A percentile compares a stretch with the other conserved stretches of the same genome.
phyloP scores from a whole-genome alignment of 1,139 yeast species.

The Yamadazyma mexicana region DNA sequence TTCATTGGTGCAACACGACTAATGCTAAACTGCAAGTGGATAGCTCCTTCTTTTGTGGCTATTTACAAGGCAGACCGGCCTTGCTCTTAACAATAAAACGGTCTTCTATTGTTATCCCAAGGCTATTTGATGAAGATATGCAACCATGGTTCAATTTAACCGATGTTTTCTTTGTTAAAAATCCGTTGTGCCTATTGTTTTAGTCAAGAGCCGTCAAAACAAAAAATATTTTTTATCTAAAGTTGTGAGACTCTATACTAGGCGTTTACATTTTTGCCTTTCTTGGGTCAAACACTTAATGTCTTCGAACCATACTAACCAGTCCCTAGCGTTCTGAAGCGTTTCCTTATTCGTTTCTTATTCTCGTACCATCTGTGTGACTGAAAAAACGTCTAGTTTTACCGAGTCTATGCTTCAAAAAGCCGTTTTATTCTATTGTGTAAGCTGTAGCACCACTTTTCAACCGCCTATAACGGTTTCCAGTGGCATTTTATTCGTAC shows the following conservation, averaged over 20 bases:
- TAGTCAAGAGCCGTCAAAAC: background rate
- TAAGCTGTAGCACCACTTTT: background rate
- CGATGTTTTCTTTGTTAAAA: constrained; percentile 1
- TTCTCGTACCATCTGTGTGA: too few relatives aligned
- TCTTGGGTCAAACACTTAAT: too few relatives aligned
- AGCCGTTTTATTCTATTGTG: constrained; percentile 1
- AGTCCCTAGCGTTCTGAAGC: background rate
- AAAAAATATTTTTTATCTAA: too few relatives aligned
- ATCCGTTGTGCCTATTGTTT: constrained; percentile 1
- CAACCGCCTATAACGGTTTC: background rate
- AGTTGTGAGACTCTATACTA: too few relatives aligned
- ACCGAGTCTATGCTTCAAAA: background rate
- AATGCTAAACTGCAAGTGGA: too few relatives aligned
- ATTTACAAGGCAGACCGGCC: background rate
- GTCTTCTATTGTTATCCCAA: constrained; percentile 6
- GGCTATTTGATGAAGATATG: background rate
- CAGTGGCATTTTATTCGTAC: too few relatives aligned
- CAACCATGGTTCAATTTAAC: background rate
- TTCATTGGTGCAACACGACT: too few relatives aligned
- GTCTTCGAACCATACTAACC: background rate
- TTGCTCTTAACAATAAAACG: constrained; percentile 2
- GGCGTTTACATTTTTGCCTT: too few relatives aligned
- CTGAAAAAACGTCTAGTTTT: too few relatives aligned
- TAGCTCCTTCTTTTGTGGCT: background rate
- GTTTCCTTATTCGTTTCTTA: too few relatives aligned